Evolutionary conservation across 2,329 filamentous ascomycete genomes (phyloP).

Genomic region (Pseudodiploospora longispora): DNA sequence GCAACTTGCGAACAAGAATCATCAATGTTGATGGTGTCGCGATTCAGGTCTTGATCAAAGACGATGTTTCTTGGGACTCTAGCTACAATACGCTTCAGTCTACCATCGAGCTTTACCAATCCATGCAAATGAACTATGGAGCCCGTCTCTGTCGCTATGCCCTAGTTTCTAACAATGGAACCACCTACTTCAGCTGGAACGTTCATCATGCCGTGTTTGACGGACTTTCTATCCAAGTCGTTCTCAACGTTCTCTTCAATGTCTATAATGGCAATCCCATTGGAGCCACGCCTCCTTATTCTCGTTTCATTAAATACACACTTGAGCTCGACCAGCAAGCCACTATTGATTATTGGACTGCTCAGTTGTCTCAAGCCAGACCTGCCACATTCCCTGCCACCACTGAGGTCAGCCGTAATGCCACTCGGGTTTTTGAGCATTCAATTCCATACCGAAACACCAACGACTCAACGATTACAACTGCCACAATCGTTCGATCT

Average conservation of each 20-base stretch:
- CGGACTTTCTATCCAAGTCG: conserved; percentile 11
- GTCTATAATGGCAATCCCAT: neutral
- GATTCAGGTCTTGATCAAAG: conserved; percentile 9
- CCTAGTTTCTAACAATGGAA: neutral
- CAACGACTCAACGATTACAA: neutral
- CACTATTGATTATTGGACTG: conserved; percentile 5
- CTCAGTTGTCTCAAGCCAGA: conserved; percentile 2
- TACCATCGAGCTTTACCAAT: neutral
- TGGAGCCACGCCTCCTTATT: conserved; percentile 1
- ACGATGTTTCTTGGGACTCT: conserved; percentile 5
- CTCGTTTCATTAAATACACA: conserved; percentile 6
- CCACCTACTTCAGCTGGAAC: conserved; percentile 4
- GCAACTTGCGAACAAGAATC: conserved; percentile 15
- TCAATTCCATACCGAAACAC: neutral
- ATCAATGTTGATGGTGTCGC: conserved; percentile 6
- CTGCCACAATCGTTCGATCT: conserved; percentile 11
- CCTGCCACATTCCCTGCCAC: conserved; percentile 3
- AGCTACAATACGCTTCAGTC: neutral
- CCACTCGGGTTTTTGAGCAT: conserved; percentile 2
- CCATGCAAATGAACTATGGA: conserved; percentile 4
- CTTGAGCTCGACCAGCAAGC: conserved; percentile 1
- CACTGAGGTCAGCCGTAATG: neutral
- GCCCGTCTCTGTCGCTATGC: conserved; percentile 7
- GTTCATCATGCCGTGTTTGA: conserved; percentile 14
- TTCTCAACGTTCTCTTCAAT: neutral